These are phyloP conservation scores for Ascochyta lentis DNA, from an alignment of 2,329 filamentous ascomycete genomes.

Conservation along the genomic window DNA sequence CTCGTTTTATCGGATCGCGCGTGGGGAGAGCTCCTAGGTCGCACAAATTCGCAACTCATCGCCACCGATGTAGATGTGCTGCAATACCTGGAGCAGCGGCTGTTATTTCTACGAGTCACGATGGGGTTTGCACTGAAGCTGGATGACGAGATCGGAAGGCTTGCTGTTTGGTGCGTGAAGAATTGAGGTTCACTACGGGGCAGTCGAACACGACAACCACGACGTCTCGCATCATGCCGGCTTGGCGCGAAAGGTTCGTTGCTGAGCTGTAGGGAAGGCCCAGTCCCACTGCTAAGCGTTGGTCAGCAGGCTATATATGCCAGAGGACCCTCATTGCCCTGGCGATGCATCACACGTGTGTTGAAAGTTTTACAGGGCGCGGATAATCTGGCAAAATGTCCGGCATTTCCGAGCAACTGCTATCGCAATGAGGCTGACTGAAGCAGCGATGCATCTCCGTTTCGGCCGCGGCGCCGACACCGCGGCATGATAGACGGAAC, in stretches of 20 bases:
- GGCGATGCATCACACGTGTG: constrained; percentile 5
- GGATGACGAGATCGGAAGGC: constrained; percentile 36
- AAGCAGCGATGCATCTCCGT: constrained; percentile 21
- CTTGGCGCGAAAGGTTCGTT: constrained; percentile 8
- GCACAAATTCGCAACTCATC: constrained; percentile 54
- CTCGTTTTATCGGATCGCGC: constrained; percentile 61
- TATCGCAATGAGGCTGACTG: constrained; percentile 17
- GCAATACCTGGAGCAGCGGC: constrained; percentile 58
- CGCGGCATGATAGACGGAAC: constrained; percentile 32
- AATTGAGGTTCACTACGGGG: constrained; percentile 15
- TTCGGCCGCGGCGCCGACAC: constrained; percentile 36
- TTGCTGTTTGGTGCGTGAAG: constrained; percentile 44
- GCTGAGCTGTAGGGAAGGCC: constrained; percentile 10
- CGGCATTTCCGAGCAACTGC: constrained; percentile 3
- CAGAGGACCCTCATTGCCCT: background rate
- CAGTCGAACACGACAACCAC: background rate
- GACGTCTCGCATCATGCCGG: constrained; percentile 4
- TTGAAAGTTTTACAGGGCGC: constrained; percentile 12
- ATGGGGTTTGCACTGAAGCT: constrained; percentile 63
- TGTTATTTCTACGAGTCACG: constrained; percentile 61
- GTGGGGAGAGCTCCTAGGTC: constrained; percentile 60
- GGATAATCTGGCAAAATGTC: constrained; percentile 18
- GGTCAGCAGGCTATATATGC: background rate
- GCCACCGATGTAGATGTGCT: constrained; percentile 49
- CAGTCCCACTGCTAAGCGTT: constrained; percentile 6